phyloP scores from a whole-genome alignment of 495 filamentous ascomycete genomes.

The Penicillium pulvis region DNA sequence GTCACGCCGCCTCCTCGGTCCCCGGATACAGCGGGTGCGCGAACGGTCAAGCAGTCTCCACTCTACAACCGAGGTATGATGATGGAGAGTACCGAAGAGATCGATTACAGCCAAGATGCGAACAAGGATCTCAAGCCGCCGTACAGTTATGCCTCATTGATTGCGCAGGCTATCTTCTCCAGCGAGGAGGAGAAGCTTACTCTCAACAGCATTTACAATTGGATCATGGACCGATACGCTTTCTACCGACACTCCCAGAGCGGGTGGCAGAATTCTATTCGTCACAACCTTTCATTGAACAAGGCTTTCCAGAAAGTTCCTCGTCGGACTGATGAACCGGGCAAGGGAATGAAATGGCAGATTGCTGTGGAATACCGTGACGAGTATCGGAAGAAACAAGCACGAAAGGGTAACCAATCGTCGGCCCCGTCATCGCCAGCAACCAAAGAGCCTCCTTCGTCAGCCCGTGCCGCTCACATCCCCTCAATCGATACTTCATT shows the following conservation, averaged over 20 bases:
- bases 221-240: conserved; percentile 84
- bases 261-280: conserved; percentile 98
- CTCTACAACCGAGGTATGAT: conserved; percentile 67
- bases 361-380: conserved; percentile 79
- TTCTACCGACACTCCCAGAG: conserved; percentile 82
- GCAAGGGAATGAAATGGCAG: conserved; percentile 99
- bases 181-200: conserved; percentile 84
- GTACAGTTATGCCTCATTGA: conserved; percentile 96
- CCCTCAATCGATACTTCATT: conserved; percentile 49
- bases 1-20: conserved; percentile 64
- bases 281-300: conserved; percentile 92
- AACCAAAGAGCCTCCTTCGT: conserved; percentile 41
- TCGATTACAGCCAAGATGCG: conserved; percentile 82
- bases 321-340: conserved; percentile 88
- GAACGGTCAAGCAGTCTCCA: conserved; percentile 59
- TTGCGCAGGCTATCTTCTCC: conserved; percentile 89
- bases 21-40: conserved; percentile 43
- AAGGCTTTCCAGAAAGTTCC: conserved; percentile 91
- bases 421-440: conserved; percentile 51
- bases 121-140: conserved; percentile 90
- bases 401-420: conserved; percentile 47
- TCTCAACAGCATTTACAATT: conserved; percentile 85
- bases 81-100: conserved; percentile 73
- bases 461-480: conserved; percentile 24
- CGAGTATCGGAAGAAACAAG: conserved; percentile 67